phyloP scores from a whole-genome alignment of 192 early-diverging fungal genomes.

The Bifiguratus adelaidae region DNA sequence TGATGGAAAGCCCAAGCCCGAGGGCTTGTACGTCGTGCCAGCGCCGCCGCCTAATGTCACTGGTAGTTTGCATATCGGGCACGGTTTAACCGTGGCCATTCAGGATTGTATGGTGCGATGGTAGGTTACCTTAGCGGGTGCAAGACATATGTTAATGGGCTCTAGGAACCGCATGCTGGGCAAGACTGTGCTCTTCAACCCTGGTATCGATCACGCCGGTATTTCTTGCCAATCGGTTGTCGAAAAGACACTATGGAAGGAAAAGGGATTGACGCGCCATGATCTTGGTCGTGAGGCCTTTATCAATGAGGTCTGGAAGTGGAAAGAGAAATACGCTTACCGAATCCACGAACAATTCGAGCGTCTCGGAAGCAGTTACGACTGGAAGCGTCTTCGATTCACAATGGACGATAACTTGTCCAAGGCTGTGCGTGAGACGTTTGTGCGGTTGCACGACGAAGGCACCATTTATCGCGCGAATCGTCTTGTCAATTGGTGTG shows the following conservation, averaged over 20 bases:
- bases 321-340: conserved; percentile 82
- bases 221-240: conserved; percentile 97
- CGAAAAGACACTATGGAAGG: conserved; percentile 89
- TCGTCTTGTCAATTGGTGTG: conserved; percentile 98
- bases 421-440: conserved; percentile 86
- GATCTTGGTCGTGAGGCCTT: conserved; percentile 89
- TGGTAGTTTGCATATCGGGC: conserved; percentile 91
- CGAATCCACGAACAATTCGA: conserved; percentile 84
- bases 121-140: conserved; percentile 23
- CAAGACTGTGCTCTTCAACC: conserved; percentile 87
- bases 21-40: conserved; percentile 86
- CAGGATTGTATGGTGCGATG: conserved; percentile 91
- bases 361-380: conserved; percentile 84
- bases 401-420: conserved; percentile 79
- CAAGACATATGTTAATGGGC: neutral
- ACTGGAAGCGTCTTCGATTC: conserved; percentile 89
- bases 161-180: conserved; percentile 90
- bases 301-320: conserved; percentile 83
- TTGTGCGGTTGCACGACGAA: conserved; percentile 89
- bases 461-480: conserved; percentile 95
- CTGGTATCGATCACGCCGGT: conserved; percentile 94
- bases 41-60: conserved; percentile 99
- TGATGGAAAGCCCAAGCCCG: conserved; percentile 60
- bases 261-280: conserved; percentile 75
- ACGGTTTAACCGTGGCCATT: conserved; percentile 88